Evolutionary conservation across 352 stramenopile genomes (phyloP).

Genomic region (Globisporangium ultimum): DNA sequence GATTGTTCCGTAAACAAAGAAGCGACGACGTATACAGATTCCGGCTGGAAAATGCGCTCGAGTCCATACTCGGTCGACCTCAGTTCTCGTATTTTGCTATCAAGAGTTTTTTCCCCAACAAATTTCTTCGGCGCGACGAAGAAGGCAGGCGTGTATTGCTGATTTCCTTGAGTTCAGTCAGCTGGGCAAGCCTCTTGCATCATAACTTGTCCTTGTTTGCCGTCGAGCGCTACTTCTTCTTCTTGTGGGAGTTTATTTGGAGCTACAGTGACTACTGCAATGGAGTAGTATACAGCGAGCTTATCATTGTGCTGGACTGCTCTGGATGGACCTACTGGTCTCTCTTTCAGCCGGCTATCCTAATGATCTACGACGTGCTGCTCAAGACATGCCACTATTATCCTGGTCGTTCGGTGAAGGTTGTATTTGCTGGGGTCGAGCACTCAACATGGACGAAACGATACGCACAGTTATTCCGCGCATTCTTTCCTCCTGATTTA

Average conservation of each 20-base stretch:
- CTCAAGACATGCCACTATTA: slow-evolving; percentile 24
- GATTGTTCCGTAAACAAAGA: not conserved
- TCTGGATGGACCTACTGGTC: slow-evolving; percentile 21
- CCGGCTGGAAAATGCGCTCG: slow-evolving; percentile 33
- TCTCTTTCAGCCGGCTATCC: slow-evolving; percentile 22
- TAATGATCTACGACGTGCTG: slow-evolving; percentile 23
- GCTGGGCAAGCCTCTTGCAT: slow-evolving; percentile 14
- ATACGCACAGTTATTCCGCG: slow-evolving; percentile 14
- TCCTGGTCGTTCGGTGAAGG: slow-evolving; percentile 17
- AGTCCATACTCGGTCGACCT: slow-evolving; percentile 32
- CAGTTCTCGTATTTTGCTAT: slow-evolving; percentile 33
- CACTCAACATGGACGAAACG: slow-evolving; percentile 8
- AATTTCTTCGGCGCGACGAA: slow-evolving; percentile 22
- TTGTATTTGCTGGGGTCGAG: slow-evolving; percentile 14
- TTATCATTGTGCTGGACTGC: slow-evolving; percentile 31
- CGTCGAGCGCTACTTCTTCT: slow-evolving; percentile 33
- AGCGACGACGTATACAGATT: slow-evolving; percentile 23
- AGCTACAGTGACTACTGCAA: slow-evolving; percentile 34
- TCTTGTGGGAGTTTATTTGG: slow-evolving; percentile 50
- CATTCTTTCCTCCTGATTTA: slow-evolving; percentile 14
- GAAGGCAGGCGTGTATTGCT: slow-evolving; percentile 22
- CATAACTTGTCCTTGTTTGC: slow-evolving; percentile 30
- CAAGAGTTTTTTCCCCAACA: slow-evolving; percentile 28
- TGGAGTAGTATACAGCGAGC: slow-evolving; percentile 23
- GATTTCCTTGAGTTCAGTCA: slow-evolving; percentile 17